Evolutionary conservation across 805 yeast genomes (phyloP).

Genomic region (Cephaloascus albidus): DNA sequence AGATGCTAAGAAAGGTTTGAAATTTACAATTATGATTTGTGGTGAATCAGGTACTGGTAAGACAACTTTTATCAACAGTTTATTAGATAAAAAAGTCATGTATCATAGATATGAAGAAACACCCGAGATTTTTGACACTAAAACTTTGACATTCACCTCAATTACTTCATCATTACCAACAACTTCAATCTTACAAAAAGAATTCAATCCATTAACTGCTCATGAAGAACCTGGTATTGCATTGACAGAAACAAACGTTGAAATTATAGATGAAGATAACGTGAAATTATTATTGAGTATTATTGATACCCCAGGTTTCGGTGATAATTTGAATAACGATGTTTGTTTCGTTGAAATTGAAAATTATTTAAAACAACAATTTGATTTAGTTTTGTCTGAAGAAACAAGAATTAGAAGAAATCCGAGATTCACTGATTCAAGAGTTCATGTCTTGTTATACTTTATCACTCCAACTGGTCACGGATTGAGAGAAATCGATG

Average conservation of each 20-base stretch:
- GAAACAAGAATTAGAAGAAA: constrained; percentile 83
- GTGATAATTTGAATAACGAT: constrained; percentile 65
- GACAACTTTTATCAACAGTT: constrained; percentile 62
- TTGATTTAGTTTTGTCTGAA: constrained; percentile 71
- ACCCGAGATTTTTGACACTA: constrained; percentile 21
- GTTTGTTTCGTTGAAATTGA: constrained; percentile 60
- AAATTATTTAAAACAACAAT: constrained; percentile 64
- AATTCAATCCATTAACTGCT: constrained; percentile 53
- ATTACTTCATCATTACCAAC: constrained; percentile 43
- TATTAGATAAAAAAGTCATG: constrained; percentile 52
- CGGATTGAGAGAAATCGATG: constrained; percentile 69
- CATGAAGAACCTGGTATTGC: constrained; percentile 69
- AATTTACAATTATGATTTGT: constrained; percentile 63
- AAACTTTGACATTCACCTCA: constrained; percentile 51
- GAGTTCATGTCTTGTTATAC: constrained; percentile 73
- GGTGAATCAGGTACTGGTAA: constrained; percentile 76
- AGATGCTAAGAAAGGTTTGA: constrained; percentile 64
- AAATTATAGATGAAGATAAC: constrained; percentile 51
- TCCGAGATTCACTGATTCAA: constrained; percentile 69
- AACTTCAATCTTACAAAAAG: constrained; percentile 47
- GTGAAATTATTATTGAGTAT: constrained; percentile 47
- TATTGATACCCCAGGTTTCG: constrained; percentile 70
- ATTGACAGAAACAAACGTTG: constrained; percentile 56
- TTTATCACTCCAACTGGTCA: constrained; percentile 76
- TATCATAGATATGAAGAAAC: constrained; percentile 42